phyloP scores from a whole-genome alignment of 345 rosid genomes.

The Capsella bursapastoris region DNA sequence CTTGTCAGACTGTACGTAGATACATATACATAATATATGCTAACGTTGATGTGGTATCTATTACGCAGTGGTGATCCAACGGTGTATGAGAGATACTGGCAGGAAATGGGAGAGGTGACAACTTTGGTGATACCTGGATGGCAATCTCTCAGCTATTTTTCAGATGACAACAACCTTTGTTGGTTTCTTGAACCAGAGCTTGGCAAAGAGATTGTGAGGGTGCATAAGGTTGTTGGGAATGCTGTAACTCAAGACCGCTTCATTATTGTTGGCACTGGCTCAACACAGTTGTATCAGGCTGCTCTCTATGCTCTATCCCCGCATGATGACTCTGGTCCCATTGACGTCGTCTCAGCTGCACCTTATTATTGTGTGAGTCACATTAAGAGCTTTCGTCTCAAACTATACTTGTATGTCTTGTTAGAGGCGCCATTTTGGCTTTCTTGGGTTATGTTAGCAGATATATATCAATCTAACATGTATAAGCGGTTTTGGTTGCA shows the following conservation, averaged over 20 bases:
- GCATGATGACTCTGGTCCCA: slow-evolving; percentile 60
- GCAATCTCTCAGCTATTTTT: slow-evolving; percentile 88
- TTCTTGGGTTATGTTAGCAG: not conserved
- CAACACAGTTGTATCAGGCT: slow-evolving; percentile 88
- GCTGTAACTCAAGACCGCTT: slow-evolving; percentile 67
- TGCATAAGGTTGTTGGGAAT: slow-evolving; percentile 80
- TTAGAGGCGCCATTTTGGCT: not conserved
- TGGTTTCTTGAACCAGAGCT: slow-evolving; percentile 92
- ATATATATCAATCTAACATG: slow-evolving; percentile 20
- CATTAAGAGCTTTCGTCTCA: not conserved
- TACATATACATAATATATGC: not conserved
- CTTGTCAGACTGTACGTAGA: not conserved
- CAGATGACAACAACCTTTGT: slow-evolving; percentile 66
- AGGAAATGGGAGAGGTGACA: slow-evolving; percentile 64
- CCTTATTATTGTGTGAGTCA: slow-evolving; percentile 82
- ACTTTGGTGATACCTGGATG: slow-evolving; percentile 82
- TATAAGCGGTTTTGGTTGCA: slow-evolving; percentile 47
- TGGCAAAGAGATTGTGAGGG: slow-evolving; percentile 60
- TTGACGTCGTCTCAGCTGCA: slow-evolving; percentile 76
- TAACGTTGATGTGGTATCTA: slow-evolving; percentile 19
- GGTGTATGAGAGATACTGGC: slow-evolving; percentile 82
- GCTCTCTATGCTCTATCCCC: slow-evolving; percentile 79
- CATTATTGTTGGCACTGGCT: slow-evolving; percentile 91
- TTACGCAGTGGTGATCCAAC: slow-evolving; percentile 88
- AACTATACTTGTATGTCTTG: not conserved